Conservation (phyloP, 164 flowering plant species). For the Vitis cinerea region DNA sequence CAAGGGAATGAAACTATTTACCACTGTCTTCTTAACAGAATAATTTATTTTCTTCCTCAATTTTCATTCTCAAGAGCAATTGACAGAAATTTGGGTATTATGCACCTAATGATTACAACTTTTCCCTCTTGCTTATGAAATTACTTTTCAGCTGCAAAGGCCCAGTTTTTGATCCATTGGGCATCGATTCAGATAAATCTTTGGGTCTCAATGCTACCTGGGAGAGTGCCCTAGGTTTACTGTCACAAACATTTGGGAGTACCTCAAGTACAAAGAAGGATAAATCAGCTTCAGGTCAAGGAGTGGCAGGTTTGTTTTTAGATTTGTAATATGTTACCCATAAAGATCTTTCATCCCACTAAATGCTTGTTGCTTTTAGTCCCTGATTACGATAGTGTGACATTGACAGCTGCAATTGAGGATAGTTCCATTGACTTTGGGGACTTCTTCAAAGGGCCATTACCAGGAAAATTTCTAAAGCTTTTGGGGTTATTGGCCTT, state of each 20-base stretch:
- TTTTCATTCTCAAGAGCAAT: no score
- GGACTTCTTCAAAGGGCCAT: slow-evolving; percentile 96
- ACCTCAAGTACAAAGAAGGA: slow-evolving; percentile 67
- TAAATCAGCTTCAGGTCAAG: slow-evolving; percentile 61
- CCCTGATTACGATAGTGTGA: slow-evolving; percentile 29
- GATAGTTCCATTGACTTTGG: slow-evolving; percentile 98
- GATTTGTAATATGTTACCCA: not conserved
- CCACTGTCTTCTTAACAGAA: no score
- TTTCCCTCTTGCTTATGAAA: slow-evolving; percentile 13
- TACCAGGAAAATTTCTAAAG: slow-evolving; percentile 94
- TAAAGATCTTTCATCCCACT: slow-evolving; percentile 8
- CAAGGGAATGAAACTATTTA: no score
- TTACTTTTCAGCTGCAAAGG: slow-evolving; percentile 44
- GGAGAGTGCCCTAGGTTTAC: slow-evolving; percentile 42
- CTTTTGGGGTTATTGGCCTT: slow-evolving; percentile 82
- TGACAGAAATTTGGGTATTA: no score
- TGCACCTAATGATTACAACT: no score
- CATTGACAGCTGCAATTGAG: slow-evolving; percentile 88
- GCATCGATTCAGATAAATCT: slow-evolving; percentile 49
- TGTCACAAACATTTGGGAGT: slow-evolving; percentile 59
- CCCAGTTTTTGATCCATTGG: slow-evolving; percentile 83
- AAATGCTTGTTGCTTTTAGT: slow-evolving; percentile 3
- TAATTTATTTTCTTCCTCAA: no score
- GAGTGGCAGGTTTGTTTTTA: slow-evolving; percentile 73
- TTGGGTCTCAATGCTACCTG: slow-evolving; percentile 43